Evolutionary conservation across 164 flowering plant species (phyloP).

Genomic region (Nelumbo lutea): DNA sequence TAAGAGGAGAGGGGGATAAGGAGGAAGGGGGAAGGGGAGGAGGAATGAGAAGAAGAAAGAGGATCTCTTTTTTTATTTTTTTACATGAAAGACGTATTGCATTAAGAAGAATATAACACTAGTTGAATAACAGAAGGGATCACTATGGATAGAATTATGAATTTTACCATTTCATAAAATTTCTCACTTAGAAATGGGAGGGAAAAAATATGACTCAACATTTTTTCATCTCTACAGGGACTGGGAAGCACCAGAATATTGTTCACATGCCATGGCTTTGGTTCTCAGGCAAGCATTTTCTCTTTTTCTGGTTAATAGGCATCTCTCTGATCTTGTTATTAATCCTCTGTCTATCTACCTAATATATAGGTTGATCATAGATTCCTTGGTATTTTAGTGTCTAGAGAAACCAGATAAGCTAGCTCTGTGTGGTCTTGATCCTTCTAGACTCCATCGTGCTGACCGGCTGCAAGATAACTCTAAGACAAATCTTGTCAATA

Average conservation of each 20-base stretch:
- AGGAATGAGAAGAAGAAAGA: no score
- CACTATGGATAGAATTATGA: background rate
- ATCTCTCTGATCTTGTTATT: background rate
- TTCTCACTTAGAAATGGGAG: background rate
- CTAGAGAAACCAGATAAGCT: slow-evolving; percentile 70
- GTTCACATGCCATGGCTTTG: slow-evolving; percentile 58
- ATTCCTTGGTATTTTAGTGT: slow-evolving; percentile 31
- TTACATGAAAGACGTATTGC: no score
- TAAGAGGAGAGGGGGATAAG: no score
- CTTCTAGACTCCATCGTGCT: slow-evolving; percentile 60
- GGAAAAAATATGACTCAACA: background rate
- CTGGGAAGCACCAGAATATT: slow-evolving; percentile 57
- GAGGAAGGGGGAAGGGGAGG: no score
- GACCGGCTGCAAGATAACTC: slow-evolving; percentile 76
- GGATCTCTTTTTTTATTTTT: no score
- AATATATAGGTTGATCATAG: background rate
- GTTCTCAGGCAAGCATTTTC: slow-evolving; percentile 43
- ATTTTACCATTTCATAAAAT: background rate
- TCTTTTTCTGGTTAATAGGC: background rate
- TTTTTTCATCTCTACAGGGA: slow-evolving; percentile 33
- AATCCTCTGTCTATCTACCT: no score
- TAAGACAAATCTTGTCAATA: slow-evolving; percentile 50
- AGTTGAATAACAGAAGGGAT: no score
- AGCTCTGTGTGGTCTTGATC: slow-evolving; percentile 74
- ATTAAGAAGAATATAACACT: no score